A percentile compares a stretch with the other conserved stretches of the same genome.
These are phyloP conservation scores for Lactarius quietus DNA, from an alignment of 768 basidiomycete species.

Conservation along the genomic window DNA sequence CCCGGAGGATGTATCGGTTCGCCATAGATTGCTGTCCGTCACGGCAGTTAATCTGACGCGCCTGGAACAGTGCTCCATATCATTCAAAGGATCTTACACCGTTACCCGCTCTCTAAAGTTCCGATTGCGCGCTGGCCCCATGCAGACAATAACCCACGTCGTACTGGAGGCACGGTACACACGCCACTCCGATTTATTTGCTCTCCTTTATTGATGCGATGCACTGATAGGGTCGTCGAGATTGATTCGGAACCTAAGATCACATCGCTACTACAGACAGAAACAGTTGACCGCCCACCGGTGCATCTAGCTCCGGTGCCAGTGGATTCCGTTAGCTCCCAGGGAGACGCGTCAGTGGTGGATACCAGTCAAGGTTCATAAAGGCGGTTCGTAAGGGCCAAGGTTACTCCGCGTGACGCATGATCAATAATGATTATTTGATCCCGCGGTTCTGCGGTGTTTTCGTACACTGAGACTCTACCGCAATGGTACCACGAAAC, in stretches of 20 bases:
- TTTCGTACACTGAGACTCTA: neutral
- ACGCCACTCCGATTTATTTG: neutral
- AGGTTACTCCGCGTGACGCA: neutral
- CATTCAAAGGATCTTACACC: conserved; percentile 9
- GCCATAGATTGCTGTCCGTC: neutral
- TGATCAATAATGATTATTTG: neutral
- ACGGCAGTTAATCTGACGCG: no score
- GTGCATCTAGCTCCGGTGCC: conserved; percentile 6
- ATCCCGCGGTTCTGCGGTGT: neutral
- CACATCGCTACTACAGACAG: neutral
- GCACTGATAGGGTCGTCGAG: neutral
- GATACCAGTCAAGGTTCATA: neutral
- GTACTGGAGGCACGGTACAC: conserved; percentile 4
- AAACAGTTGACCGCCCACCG: conserved; percentile 2
- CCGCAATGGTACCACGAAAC: neutral
- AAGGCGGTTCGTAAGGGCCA: no score
- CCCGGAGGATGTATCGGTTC: neutral
- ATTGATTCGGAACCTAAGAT: neutral
- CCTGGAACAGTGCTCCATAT: neutral
- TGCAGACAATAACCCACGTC: conserved; percentile 7
- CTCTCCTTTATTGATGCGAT: neutral
- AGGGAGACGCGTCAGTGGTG: neutral
- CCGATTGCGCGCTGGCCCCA: conserved; percentile 9
- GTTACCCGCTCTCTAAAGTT: conserved; percentile 10
- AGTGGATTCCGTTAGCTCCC: conserved; percentile 22